Evolutionary conservation across 129 eudicot genomes (phyloP).

Genomic region (Helianthus tuberosus): DNA sequence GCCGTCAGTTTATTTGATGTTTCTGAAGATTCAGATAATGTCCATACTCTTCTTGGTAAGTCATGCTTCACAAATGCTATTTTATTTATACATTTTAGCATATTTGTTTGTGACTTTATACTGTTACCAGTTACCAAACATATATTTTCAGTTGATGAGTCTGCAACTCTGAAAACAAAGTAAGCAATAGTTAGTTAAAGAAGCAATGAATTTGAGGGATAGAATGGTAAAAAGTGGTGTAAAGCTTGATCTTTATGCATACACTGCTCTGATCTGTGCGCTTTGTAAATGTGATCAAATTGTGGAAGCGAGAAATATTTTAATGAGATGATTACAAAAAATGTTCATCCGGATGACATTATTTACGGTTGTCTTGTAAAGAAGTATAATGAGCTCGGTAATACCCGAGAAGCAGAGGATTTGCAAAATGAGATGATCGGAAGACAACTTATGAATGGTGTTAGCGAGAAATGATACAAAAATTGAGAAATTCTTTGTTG

Average conservation of each 20-base stretch:
- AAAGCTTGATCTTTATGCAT: constrained; percentile 71
- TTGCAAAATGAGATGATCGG: constrained; percentile 67
- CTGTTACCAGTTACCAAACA: background rate
- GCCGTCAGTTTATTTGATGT: constrained; percentile 48
- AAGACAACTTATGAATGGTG: constrained; percentile 35
- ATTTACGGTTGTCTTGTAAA: constrained; percentile 63
- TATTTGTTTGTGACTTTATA: background rate
- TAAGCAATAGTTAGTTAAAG: constrained; percentile 32
- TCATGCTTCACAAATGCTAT: background rate
- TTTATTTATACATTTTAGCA: background rate
- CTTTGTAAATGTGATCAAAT: constrained; percentile 55
- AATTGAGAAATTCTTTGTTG: constrained; percentile 3
- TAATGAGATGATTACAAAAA: constrained; percentile 72
- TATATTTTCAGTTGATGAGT: constrained; percentile 61
- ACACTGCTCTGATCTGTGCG: constrained; percentile 76
- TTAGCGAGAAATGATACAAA: constrained; percentile 26
- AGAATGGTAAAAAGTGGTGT: constrained; percentile 58
- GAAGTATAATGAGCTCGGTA: constrained; percentile 66
- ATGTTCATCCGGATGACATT: constrained; percentile 70
- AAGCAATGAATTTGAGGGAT: constrained; percentile 56
- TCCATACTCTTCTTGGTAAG: constrained; percentile 83
- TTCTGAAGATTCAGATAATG: constrained; percentile 85
- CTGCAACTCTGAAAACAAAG: constrained; percentile 67
- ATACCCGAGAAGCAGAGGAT: constrained; percentile 57
- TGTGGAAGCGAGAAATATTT: constrained; percentile 51